These are phyloP conservation scores for Quercus suber DNA, from an alignment of 306 rosid species.

Conservation along the genomic window DNA sequence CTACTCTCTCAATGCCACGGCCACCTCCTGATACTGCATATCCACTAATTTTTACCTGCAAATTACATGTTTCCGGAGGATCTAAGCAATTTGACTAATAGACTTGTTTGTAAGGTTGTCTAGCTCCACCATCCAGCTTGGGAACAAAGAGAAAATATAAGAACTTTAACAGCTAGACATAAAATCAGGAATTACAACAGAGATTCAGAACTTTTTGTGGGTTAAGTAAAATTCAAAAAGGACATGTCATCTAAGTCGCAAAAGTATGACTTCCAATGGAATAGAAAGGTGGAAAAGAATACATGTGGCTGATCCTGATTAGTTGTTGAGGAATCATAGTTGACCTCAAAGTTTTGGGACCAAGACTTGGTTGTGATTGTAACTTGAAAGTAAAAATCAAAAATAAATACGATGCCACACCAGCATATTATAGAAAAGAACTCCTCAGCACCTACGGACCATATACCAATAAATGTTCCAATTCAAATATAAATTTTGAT, in stretches of 20 bases:
- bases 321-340: no score
- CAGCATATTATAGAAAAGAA: not conserved
- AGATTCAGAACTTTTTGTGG: not conserved
- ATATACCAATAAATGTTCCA: not conserved
- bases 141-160: not conserved
- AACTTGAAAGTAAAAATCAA: not conserved
- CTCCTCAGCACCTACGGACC: not conserved
- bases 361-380: no score
- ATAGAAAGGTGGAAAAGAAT: no score
- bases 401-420: not conserved
- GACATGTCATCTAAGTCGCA: no score
- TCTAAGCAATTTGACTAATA: not conserved
- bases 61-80: constrained; percentile 2
- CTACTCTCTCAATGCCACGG: constrained; percentile 90
- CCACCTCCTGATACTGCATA: constrained; percentile 95
- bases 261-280: no score
- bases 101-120: not conserved
- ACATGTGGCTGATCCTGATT: no score
- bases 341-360: no score
- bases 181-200: not conserved
- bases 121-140: not conserved
- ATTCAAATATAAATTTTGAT: not conserved
- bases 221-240: not conserved
- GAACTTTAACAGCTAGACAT: not conserved
- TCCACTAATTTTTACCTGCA: constrained; percentile 76